Evolutionary conservation across 1,284 basidiomycete species (phyloP).

Genomic region (Leccinum angustisporum): DNA sequence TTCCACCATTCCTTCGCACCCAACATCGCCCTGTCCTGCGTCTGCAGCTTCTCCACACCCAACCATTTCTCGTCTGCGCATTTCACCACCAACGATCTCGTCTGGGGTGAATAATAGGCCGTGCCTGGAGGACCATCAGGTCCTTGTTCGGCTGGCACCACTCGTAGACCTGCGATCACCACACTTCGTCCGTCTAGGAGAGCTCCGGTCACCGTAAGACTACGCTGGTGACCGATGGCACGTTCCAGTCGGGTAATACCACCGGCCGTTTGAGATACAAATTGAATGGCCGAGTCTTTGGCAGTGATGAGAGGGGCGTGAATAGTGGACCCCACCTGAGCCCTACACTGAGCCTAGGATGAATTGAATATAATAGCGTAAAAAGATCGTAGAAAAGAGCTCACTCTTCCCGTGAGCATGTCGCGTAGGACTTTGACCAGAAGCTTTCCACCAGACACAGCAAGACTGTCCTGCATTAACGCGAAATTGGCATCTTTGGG

Average conservation of each 20-base stretch:
- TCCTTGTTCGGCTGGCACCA: conserved; percentile 8
- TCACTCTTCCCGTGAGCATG: conserved; percentile 46
- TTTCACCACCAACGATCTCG: conserved; percentile 20
- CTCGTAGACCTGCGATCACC: conserved; percentile 22
- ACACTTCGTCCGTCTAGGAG: conserved; percentile 43
- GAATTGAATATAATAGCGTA: not conserved
- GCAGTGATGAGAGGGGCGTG: conserved; percentile 29
- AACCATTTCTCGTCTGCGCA: conserved; percentile 28
- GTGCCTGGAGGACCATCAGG: conserved; percentile 7
- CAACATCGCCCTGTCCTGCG: conserved; percentile 33
- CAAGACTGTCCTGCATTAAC: conserved; percentile 60
- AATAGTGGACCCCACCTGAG: conserved; percentile 47
- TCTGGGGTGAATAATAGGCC: conserved; percentile 20
- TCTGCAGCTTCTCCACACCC: conserved; percentile 29
- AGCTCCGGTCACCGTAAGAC: conserved; percentile 43
- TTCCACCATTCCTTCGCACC: conserved; percentile 38
- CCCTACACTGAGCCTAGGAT: conserved; percentile 43
- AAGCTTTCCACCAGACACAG: conserved; percentile 58
- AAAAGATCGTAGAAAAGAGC: conserved; percentile 33
- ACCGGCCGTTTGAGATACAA: conserved; percentile 53
- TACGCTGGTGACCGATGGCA: conserved; percentile 51
- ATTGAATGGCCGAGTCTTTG: conserved; percentile 57
- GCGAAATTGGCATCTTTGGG: conserved; percentile 48
- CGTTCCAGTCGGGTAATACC: conserved; percentile 59
- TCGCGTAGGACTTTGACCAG: conserved; percentile 69